A percentile compares a stretch with the other conserved stretches of the same genome.
phyloP scores from a whole-genome alignment of 2,329 filamentous ascomycete genomes.

The Alternaria sp. region DNA sequence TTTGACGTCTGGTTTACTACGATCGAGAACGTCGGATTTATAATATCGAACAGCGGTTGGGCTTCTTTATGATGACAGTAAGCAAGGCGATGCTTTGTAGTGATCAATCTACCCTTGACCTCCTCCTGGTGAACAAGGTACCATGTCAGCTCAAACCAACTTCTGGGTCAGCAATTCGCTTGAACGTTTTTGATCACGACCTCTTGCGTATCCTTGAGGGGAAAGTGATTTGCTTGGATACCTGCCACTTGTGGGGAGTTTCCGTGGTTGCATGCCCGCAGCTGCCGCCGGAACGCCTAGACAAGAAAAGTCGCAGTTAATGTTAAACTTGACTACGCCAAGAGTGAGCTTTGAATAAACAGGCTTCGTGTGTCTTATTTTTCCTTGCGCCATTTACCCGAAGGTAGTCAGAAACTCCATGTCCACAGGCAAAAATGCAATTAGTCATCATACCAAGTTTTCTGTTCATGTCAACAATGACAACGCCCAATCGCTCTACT shows the following conservation, averaged over 20 bases:
- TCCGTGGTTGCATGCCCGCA: slow-evolving; percentile 1
- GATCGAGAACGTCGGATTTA: slow-evolving; percentile 3
- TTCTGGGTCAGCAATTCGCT: neutral
- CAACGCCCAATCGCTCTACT: neutral
- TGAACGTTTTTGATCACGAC: neutral
- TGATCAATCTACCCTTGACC: neutral
- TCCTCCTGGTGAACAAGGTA: neutral
- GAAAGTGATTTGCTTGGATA: neutral
- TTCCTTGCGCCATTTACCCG: neutral
- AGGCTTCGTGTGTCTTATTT: neutral
- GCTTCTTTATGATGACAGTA: neutral
- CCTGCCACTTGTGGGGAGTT: neutral
- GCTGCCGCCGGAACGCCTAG: neutral
- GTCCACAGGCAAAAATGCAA: neutral
- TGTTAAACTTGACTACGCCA: neutral
- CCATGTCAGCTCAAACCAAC: neutral
- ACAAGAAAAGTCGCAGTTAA: neutral
- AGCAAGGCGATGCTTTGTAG: neutral
- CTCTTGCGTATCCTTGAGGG: neutral
- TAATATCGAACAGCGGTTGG: neutral
- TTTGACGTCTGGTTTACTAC: slow-evolving; percentile 4
- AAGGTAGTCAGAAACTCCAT: neutral
- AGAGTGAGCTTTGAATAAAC: neutral
- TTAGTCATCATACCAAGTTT: neutral
- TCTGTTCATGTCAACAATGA: slow-evolving; percentile 1